Evolutionary conservation across 1,284 basidiomycete species (phyloP).

Genomic region (Sanghuangporus sanghuang): DNA sequence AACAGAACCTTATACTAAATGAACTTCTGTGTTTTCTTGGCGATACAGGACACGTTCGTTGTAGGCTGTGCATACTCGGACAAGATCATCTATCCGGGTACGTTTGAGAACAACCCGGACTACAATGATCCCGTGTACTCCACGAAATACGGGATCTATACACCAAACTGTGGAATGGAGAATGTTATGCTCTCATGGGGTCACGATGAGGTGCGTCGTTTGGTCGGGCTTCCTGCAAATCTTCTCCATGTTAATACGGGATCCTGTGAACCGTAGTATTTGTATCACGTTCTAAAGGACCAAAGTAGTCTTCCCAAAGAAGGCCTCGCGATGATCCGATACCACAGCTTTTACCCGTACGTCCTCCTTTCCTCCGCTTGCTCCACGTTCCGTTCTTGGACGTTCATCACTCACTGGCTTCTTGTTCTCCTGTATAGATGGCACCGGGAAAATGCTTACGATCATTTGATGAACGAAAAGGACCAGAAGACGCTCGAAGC

Average conservation of each 20-base stretch:
- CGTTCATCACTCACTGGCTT: neutral
- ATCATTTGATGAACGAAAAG: conserved; percentile 68
- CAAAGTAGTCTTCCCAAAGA: conserved; percentile 79
- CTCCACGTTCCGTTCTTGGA: neutral
- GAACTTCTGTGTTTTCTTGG: neutral
- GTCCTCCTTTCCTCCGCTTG: conserved; percentile 20
- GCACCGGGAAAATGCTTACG: conserved; percentile 83
- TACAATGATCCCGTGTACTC: conserved; percentile 64
- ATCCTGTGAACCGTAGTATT: conserved; percentile 44
- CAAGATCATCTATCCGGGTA: conserved; percentile 83
- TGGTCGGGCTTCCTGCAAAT: neutral
- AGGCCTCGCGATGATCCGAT: conserved; percentile 87
- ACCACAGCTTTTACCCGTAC: conserved; percentile 89
- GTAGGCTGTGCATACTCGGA: conserved; percentile 84
- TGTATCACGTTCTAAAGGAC: conserved; percentile 73
- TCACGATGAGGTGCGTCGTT: conserved; percentile 60
- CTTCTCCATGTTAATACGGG: neutral
- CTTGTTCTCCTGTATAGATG: conserved; percentile 39
- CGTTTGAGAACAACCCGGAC: conserved; percentile 79
- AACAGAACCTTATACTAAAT: neutral
- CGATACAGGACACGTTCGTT: conserved; percentile 73
- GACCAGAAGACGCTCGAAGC: conserved; percentile 60
- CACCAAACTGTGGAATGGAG: conserved; percentile 80
- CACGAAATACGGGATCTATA: conserved; percentile 81
- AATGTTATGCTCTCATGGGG: conserved; percentile 92